phyloP scores from a whole-genome alignment of 2,329 filamentous ascomycete genomes.

The Aureobasidium sp. region DNA sequence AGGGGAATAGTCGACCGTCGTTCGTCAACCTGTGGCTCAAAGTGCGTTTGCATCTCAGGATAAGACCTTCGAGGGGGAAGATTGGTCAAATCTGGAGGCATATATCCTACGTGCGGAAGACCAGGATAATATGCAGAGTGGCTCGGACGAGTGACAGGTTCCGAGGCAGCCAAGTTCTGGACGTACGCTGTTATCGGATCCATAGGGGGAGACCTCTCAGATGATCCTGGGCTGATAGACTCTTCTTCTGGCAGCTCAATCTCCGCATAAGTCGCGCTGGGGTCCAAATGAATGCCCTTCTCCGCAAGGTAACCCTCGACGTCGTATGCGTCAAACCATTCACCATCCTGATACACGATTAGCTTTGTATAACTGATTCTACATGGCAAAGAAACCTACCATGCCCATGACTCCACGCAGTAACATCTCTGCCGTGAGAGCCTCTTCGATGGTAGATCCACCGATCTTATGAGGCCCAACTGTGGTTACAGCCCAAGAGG shows the following conservation, averaged over 20 bases:
- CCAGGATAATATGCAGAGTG: not conserved
- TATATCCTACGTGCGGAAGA: not conserved
- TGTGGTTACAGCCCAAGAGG: slow-evolving; percentile 21
- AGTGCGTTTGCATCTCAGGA: not conserved
- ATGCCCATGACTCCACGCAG: slow-evolving; percentile 51
- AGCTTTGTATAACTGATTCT: not conserved
- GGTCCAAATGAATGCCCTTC: slow-evolving; percentile 55
- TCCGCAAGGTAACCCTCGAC: slow-evolving; percentile 64
- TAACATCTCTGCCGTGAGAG: slow-evolving; percentile 23
- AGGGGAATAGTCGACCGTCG: not conserved
- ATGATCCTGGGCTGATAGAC: not conserved
- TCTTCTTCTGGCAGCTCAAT: slow-evolving; percentile 39
- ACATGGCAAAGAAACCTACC: not conserved
- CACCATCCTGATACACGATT: slow-evolving; percentile 42
- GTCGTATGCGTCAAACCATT: slow-evolving; percentile 71
- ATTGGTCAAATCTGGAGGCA: not conserved
- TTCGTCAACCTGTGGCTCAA: not conserved
- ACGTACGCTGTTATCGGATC: not conserved
- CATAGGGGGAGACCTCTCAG: not conserved
- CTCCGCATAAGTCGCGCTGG: slow-evolving; percentile 51
- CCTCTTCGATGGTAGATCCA: slow-evolving; percentile 19
- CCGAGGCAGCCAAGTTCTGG: not conserved
- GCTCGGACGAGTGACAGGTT: not conserved
- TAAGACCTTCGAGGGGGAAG: not conserved
- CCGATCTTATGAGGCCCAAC: slow-evolving; percentile 23